phyloP scores from a whole-genome alignment of 2,329 filamentous ascomycete genomes.

The Rhexocercosporidium sp. region DNA sequence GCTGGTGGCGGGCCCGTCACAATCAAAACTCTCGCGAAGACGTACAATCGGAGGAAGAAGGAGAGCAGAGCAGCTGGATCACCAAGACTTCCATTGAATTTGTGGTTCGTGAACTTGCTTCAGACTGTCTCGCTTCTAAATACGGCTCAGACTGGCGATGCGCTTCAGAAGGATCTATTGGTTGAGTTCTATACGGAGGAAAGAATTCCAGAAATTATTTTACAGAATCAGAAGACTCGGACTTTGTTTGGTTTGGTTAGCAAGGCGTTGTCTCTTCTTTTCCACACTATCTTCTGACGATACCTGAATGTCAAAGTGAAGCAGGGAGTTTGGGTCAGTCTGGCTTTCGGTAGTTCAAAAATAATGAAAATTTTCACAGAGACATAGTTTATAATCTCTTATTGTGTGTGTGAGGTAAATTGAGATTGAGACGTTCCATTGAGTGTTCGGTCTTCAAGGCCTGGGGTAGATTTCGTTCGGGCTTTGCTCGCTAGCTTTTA shows the following conservation, averaged over 20 bases:
- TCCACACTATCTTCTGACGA: neutral
- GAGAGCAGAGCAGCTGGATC: conserved; percentile 24
- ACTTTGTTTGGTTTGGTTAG: conserved; percentile 18
- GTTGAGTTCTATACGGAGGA: conserved; percentile 23
- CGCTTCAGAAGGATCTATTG: conserved; percentile 14
- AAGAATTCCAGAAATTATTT: conserved; percentile 20
- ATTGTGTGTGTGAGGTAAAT: too few species aligned
- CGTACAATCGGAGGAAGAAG: conserved; percentile 21
- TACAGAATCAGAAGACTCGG: conserved; percentile 18
- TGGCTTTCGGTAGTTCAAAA: neutral
- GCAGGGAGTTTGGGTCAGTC: neutral
- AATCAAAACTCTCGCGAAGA: conserved; percentile 17
- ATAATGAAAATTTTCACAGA: neutral
- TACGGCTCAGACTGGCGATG: conserved; percentile 15
- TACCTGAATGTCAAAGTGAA: neutral
- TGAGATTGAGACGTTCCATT: too few species aligned
- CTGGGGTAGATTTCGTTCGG: too few species aligned
- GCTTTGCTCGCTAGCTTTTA: too few species aligned
- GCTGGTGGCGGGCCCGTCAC: conserved; percentile 23
- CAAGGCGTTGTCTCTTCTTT: conserved; percentile 19
- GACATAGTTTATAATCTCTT: neutral
- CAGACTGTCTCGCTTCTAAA: conserved; percentile 23
- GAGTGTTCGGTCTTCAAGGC: too few species aligned
- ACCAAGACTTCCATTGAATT: conserved; percentile 13
- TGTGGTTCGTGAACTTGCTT: conserved; percentile 24